These are phyloP conservation scores for Lumnitzera racemosa DNA, from an alignment of 345 rosid genomes.

Conservation along the genomic window DNA sequence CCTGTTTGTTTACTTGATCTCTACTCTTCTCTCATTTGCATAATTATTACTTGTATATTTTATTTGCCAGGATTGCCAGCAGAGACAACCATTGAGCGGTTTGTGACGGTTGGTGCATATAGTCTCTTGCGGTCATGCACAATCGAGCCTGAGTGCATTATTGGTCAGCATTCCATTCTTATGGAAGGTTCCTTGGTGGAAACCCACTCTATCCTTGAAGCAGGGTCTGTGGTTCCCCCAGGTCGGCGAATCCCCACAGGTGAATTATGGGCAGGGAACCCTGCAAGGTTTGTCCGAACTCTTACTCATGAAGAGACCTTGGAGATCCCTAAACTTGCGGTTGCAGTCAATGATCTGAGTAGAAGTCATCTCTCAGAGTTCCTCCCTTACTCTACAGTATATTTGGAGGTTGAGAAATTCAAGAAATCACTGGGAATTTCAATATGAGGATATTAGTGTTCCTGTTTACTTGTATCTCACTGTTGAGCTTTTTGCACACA, in stretches of 20 bases:
- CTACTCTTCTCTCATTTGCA: too few species aligned
- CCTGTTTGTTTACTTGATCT: too few species aligned
- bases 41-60: background rate
- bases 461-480: too few species aligned
- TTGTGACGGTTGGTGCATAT: conserved; percentile 83
- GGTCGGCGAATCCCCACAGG: conserved; percentile 95
- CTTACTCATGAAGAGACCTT: conserved; percentile 84
- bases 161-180: conserved; percentile 93
- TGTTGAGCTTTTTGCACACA: too few species aligned
- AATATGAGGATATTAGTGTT: conserved; percentile 25
- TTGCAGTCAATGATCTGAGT: conserved; percentile 83
- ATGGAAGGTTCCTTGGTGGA: conserved; percentile 98
- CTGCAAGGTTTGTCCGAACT: conserved; percentile 76
- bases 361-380: conserved; percentile 68
- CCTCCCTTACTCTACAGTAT: conserved; percentile 85
- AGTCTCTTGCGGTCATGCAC: conserved; percentile 84
- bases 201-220: conserved; percentile 86
- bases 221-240: conserved; percentile 92
- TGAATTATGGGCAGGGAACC: conserved; percentile 98
- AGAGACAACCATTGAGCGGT: conserved; percentile 75
- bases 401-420: conserved; percentile 92
- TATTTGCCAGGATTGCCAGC: conserved; percentile 79
- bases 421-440: conserved; percentile 67
- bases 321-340: conserved; percentile 96
- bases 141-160: conserved; percentile 95